phyloP scores from a whole-genome alignment of 306 rosid species.

The Lagenaria siceraria region DNA sequence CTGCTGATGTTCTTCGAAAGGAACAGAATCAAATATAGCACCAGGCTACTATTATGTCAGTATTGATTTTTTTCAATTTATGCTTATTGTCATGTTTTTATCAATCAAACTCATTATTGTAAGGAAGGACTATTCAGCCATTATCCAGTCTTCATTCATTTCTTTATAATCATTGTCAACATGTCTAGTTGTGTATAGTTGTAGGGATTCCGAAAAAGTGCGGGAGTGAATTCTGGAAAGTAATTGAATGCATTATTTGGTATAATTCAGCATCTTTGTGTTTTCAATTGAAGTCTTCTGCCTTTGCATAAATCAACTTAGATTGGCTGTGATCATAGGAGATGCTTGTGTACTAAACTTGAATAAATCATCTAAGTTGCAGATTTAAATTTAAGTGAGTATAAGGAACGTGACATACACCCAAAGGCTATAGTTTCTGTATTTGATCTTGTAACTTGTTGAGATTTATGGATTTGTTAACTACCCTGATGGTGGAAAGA shows the following conservation, averaged over 20 bases:
- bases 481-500: neutral
- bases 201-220: neutral
- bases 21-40: slow-evolving; percentile 32
- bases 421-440: neutral
- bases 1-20: slow-evolving; percentile 64
- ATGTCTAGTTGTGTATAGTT: neutral
- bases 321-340: neutral
- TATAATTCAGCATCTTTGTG: neutral
- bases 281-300: neutral
- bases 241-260: neutral
- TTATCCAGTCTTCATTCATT: neutral
- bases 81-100: slow-evolving; percentile 3
- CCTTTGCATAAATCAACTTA: neutral
- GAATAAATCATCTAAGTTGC: neutral
- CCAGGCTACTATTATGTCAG: slow-evolving; percentile 53
- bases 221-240: neutral
- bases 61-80: slow-evolving; percentile 10
- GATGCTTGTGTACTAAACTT: neutral
- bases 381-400: neutral
- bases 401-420: neutral
- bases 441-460: neutral
- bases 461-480: neutral
- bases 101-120: neutral
- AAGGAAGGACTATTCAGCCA: neutral
- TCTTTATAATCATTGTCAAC: neutral